Evolutionary conservation across 345 rosid genomes (phyloP).

Genomic region (Fremontodendron californicum): DNA sequence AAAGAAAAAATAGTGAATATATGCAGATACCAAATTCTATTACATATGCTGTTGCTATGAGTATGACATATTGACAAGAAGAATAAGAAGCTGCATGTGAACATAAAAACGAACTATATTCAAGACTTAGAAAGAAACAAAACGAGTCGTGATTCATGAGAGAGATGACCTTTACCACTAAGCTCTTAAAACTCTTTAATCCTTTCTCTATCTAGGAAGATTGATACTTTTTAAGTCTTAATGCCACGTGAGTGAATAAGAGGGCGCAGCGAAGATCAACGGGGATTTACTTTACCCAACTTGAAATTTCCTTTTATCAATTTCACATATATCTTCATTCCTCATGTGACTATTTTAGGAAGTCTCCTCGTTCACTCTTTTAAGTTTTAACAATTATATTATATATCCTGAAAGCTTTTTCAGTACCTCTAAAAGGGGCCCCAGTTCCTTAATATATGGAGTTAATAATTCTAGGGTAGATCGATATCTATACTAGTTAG

Average conservation of each 20-base stretch:
- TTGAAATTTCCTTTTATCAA: neutral
- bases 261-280: neutral
- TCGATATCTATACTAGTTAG: neutral
- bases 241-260: neutral
- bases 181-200: neutral
- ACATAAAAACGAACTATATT: too few species aligned
- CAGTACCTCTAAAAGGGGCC: neutral
- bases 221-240: neutral
- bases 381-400: neutral
- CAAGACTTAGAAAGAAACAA: neutral
- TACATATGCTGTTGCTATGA: neutral
- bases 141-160: neutral
- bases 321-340: neutral
- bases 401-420: neutral
- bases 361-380: neutral
- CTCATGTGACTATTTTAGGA: neutral
- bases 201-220: neutral
- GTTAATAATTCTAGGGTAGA: neutral
- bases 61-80: neutral
- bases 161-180: neutral
- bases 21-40: neutral
- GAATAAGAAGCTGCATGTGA: neutral
- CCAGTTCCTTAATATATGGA: neutral
- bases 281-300: neutral
- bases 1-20: neutral